Base-by-base conservation (phyloP, 257 asterid species). In the Capsicum rhomboideum region DNA sequence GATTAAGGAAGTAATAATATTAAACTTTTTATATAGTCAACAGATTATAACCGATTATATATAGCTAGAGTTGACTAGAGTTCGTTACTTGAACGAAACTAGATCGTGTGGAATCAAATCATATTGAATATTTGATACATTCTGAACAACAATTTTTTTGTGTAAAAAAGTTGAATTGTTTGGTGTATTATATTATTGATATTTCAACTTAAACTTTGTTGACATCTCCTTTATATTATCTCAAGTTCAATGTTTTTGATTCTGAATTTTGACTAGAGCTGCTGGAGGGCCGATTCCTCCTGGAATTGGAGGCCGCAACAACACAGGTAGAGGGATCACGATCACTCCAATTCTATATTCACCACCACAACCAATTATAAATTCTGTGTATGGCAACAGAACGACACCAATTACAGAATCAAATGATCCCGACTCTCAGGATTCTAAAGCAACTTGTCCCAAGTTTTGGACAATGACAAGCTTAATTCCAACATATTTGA, bases 211-310 rank as follows among this genome's bases (percentile, higher is more conserved):
- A 2, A 21, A 63, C 6, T 21, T 2, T 63, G 37, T 63, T 20
- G 26, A 18, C 6, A 67, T 8, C 9, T 18, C 16, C 52, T 71
- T 0, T 71, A 11, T 34, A 34, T 16, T 17, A 18, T 16, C 53
- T 71, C 52, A 23, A 28, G 37, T 13, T 49, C 7, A 75, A 75
- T 49, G 8, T 20, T 28, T 34, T 72, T 40, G 31, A 58, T 42
- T 80, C 9, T 78, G 55, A 18, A 79, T 79, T 84, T 84, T 72
- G 40, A 23, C 26, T 91, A 93, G 95, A 40, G 66, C 88, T 13
- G 97, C 96, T 23, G 97, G 97, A 56, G 94, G 92, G 83, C 18
- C 66, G 0, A 75, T 87, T 26, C 50, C 87, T 10, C 80, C 88
- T 0, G 63, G 16, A 50, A 17, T 6, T 0, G 82, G 46, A 77